Percentiles rank a stretch among this genome's conserved stretches.
Evolutionary conservation across 129 eudicot species (phyloP).

Genomic region (Arctium lappa): DNA sequence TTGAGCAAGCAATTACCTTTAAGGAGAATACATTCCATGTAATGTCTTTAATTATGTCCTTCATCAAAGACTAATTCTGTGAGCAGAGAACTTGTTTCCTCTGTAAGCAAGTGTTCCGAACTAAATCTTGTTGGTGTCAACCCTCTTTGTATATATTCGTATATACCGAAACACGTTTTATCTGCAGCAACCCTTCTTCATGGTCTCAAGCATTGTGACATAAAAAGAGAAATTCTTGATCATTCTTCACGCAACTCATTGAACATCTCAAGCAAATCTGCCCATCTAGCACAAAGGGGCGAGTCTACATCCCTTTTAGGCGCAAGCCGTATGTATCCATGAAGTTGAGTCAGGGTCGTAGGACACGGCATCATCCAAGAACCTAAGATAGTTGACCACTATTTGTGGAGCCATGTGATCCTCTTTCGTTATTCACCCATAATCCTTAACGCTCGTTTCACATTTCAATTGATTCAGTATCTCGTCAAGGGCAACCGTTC

Average conservation of each 20-base stretch:
- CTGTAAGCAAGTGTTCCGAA: slow-evolving; percentile 50
- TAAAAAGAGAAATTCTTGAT: slow-evolving; percentile 36
- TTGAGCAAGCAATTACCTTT: slow-evolving; percentile 10
- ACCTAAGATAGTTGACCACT: slow-evolving; percentile 54
- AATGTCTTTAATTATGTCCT: background rate
- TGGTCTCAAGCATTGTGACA: slow-evolving; percentile 62
- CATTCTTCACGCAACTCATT: slow-evolving; percentile 58
- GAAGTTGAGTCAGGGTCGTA: slow-evolving; percentile 66
- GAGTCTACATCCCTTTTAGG: slow-evolving; percentile 42
- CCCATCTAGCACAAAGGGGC: slow-evolving; percentile 57
- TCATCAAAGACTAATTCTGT: slow-evolving; percentile 46
- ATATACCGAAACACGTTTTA: slow-evolving; percentile 66
- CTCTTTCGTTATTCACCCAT: slow-evolving; percentile 31
- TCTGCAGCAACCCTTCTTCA: slow-evolving; percentile 89
- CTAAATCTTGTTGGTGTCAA: slow-evolving; percentile 54
- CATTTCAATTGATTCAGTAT: slow-evolving; percentile 46
- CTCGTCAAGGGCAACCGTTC: slow-evolving; percentile 63
- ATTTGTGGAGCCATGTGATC: slow-evolving; percentile 52
- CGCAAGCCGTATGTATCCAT: slow-evolving; percentile 78
- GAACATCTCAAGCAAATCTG: slow-evolving; percentile 72
- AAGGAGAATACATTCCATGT: slow-evolving; percentile 1
- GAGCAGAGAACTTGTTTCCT: slow-evolving; percentile 57
- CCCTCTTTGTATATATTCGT: slow-evolving; percentile 65
- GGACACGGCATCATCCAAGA: slow-evolving; percentile 41
- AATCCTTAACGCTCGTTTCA: slow-evolving; percentile 38